phyloP scores from a whole-genome alignment of 495 filamentous ascomycete species.

The Aspergillus cristatus region DNA sequence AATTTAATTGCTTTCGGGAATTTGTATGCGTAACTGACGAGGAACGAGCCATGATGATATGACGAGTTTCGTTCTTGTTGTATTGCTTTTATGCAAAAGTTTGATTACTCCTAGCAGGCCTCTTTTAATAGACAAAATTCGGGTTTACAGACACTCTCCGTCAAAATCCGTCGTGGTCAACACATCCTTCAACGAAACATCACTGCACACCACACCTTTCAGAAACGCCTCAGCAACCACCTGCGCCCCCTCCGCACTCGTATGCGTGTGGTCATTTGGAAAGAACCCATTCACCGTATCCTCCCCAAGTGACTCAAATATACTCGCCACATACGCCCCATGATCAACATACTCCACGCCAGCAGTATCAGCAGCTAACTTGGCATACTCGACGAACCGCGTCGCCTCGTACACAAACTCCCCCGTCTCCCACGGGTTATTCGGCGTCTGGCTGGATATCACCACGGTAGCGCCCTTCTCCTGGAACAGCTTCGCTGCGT shows the following conservation, averaged over 20 bases:
- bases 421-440: slow-evolving; percentile 53
- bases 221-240: slow-evolving; percentile 53
- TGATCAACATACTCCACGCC: slow-evolving; percentile 53
- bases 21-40: not conserved
- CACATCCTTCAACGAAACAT: slow-evolving; percentile 23
- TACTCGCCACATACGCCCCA: slow-evolving; percentile 43
- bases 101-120: not conserved
- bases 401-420: slow-evolving; percentile 29
- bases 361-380: slow-evolving; percentile 35
- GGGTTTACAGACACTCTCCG: slow-evolving; percentile 22
- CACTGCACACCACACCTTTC: slow-evolving; percentile 44
- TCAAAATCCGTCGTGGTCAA: slow-evolving; percentile 22
- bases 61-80: too few relatives aligned
- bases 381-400: slow-evolving; percentile 51
- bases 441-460: slow-evolving; percentile 53
- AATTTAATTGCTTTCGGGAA: slow-evolving; percentile 3
- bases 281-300: slow-evolving; percentile 42
- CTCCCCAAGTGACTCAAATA: slow-evolving; percentile 38
- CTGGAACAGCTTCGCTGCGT: slow-evolving; percentile 41
- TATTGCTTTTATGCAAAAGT: slow-evolving; percentile 2
- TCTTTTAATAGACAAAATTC: too few relatives aligned
- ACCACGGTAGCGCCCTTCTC: slow-evolving; percentile 55
- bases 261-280: slow-evolving; percentile 59
- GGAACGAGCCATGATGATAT: too few relatives aligned
- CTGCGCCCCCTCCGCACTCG: slow-evolving; percentile 47